Conservation (phyloP, 495 filamentous ascomycete genomes). For the Hypoxylon crocopeplum region DNA sequence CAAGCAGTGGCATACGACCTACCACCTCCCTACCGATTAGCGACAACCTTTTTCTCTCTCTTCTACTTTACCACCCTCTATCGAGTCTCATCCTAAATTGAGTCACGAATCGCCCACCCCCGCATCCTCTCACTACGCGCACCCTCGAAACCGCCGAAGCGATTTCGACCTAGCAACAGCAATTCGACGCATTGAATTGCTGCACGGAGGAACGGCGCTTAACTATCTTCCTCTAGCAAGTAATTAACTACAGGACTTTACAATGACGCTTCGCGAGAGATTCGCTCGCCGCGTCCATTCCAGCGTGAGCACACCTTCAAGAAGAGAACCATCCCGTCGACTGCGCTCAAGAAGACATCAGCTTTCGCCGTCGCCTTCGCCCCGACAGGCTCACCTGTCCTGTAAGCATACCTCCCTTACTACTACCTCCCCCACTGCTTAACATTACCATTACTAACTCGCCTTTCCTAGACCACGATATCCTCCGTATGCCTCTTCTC, state of each 20-base stretch:
- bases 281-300: conserved; percentile 38
- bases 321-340: conserved; percentile 19
- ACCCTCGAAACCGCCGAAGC: too few species aligned
- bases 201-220: too few species aligned
- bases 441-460: conserved; percentile 3
- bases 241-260: conserved; percentile 10
- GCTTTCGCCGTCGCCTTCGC: conserved; percentile 43
- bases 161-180: too few species aligned
- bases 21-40: too few species aligned
- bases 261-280: conserved; percentile 41
- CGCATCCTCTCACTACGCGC: neutral
- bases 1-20: too few species aligned
- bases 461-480: conserved; percentile 48
- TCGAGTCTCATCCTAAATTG: too few species aligned
- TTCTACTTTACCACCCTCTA: too few species aligned
- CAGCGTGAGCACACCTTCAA: conserved; percentile 32
- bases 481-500: conserved; percentile 47
- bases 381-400: conserved; percentile 49
- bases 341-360: conserved; percentile 36
- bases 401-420: conserved; percentile 52
- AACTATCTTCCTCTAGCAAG: conserved; percentile 1
- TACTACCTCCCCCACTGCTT: neutral
- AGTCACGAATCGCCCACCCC: too few species aligned
- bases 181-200: too few species aligned
- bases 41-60: too few species aligned